These are phyloP conservation scores for Amaranthus palmeri DNA, from an alignment of 148 eudicot species.

Conservation along the genomic window DNA sequence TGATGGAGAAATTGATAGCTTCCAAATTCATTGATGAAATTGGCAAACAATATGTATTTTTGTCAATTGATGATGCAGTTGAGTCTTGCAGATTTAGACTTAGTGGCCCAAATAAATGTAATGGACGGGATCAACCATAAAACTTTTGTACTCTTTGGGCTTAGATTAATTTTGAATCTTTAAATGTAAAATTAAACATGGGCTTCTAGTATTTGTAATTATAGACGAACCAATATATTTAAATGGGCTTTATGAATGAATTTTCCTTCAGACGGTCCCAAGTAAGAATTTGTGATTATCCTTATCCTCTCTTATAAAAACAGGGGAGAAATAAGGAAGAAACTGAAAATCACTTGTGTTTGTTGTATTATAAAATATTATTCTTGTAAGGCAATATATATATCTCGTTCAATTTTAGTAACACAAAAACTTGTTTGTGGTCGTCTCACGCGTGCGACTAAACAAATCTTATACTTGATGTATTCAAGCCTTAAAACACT, in stretches of 20 bases:
- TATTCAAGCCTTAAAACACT: too few relatives aligned
- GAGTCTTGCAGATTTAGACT: conserved; percentile 52
- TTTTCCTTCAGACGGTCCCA: background rate
- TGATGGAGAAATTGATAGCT: conserved; percentile 63
- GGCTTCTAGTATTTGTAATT: background rate
- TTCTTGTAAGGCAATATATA: too few relatives aligned
- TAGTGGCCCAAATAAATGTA: conserved; percentile 27
- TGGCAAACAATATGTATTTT: conserved; percentile 52
- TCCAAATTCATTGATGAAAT: conserved; percentile 52
- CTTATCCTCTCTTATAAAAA: too few relatives aligned
- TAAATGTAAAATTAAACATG: background rate
- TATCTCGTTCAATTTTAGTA: too few relatives aligned
- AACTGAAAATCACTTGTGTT: too few relatives aligned
- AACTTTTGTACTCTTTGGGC: background rate
- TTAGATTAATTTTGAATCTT: background rate
- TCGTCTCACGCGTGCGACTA: too few relatives aligned
- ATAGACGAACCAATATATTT: background rate
- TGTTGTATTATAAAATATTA: too few relatives aligned
- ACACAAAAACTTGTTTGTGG: too few relatives aligned
- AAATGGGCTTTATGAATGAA: background rate
- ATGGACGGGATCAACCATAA: background rate
- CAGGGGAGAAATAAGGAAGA: background rate
- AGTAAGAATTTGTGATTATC: too few relatives aligned
- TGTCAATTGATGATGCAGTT: conserved; percentile 60
- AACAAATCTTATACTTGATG: too few relatives aligned